Evolutionary conservation across 1,139 yeast genomes (phyloP).

Genomic region (Debaryomyces sp.): DNA sequence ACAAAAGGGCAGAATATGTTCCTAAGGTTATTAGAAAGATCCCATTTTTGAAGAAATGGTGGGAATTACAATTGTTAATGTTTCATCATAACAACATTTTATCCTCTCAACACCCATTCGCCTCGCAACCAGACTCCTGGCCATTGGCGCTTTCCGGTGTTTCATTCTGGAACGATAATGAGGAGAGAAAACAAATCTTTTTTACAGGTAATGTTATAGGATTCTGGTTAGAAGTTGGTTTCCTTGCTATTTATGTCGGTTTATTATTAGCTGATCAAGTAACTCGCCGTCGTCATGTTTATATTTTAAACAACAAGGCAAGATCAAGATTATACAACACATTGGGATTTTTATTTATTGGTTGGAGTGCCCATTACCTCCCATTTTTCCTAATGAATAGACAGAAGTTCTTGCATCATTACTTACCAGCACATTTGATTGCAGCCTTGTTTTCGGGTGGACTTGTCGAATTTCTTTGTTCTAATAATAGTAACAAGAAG

Average conservation of each 20-base stretch:
- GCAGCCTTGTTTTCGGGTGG: conserved; percentile 87
- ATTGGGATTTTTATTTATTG: conserved; percentile 80
- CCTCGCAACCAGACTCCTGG: conserved; percentile 92
- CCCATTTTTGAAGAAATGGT: conserved; percentile 84
- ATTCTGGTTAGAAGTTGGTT: conserved; percentile 83
- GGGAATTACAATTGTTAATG: conserved; percentile 87
- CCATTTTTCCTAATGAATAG: conserved; percentile 93
- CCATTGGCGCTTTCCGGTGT: conserved; percentile 92
- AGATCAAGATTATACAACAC: conserved; percentile 79
- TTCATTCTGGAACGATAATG: conserved; percentile 89
- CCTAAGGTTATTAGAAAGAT: conserved; percentile 60
- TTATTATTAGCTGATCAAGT: conserved; percentile 71
- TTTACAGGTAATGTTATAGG: conserved; percentile 89
- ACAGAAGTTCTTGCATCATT: conserved; percentile 93
- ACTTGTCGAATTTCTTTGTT: conserved; percentile 74
- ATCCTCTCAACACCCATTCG: conserved; percentile 91
- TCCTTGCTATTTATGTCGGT: conserved; percentile 68
- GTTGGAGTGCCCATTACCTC: conserved; percentile 87
- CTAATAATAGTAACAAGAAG: conserved; percentile 52
- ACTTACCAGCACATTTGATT: conserved; percentile 91
- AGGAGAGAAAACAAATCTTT: conserved; percentile 70
- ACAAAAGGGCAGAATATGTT: conserved; percentile 59
- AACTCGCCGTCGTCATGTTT: conserved; percentile 70
- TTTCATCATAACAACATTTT: conserved; percentile 89
- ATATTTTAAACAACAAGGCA: conserved; percentile 60